These are phyloP conservation scores for Apostasia ramifera DNA, from an alignment of 106 monocot species.

Conservation along the genomic window DNA sequence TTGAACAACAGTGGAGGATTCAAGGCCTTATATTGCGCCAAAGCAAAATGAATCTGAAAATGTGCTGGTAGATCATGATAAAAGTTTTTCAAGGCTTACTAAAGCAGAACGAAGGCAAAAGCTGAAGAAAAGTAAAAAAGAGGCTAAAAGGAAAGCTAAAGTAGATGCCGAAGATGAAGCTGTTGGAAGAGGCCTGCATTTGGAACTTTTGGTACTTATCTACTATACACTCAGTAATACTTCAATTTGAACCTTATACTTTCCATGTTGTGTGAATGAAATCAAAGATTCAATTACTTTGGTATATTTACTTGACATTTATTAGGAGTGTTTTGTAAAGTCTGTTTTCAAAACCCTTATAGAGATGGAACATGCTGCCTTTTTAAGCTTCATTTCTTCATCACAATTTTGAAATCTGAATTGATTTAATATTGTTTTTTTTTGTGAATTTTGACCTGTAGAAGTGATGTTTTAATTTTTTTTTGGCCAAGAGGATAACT, in stretches of 20 bases:
- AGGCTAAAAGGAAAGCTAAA: slow-evolving; percentile 62
- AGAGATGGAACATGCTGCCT: too few species aligned
- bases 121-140: slow-evolving; percentile 73
- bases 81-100: slow-evolving; percentile 45
- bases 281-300: too few species aligned
- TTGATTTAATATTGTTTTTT: too few species aligned
- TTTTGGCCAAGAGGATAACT: too few species aligned
- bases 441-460: too few species aligned
- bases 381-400: too few species aligned
- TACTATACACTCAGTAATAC: background rate
- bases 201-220: slow-evolving; percentile 72
- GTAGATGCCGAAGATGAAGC: slow-evolving; percentile 24
- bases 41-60: slow-evolving; percentile 25
- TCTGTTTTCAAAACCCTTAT: too few species aligned
- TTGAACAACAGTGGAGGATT: slow-evolving; percentile 35
- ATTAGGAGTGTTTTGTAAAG: too few species aligned
- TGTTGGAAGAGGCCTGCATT: slow-evolving; percentile 42
- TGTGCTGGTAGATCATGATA: slow-evolving; percentile 23
- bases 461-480: too few species aligned
- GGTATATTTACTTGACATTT: too few species aligned
- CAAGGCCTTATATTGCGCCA: slow-evolving; percentile 11
- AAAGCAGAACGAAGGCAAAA: slow-evolving; percentile 74
- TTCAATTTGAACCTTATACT: background rate
- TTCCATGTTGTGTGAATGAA: background rate
- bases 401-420: too few species aligned